A percentile compares a stretch with the other conserved stretches of the same genome.
phyloP scores from a whole-genome alignment of 306 rosid species.

The Neltuma alba region DNA sequence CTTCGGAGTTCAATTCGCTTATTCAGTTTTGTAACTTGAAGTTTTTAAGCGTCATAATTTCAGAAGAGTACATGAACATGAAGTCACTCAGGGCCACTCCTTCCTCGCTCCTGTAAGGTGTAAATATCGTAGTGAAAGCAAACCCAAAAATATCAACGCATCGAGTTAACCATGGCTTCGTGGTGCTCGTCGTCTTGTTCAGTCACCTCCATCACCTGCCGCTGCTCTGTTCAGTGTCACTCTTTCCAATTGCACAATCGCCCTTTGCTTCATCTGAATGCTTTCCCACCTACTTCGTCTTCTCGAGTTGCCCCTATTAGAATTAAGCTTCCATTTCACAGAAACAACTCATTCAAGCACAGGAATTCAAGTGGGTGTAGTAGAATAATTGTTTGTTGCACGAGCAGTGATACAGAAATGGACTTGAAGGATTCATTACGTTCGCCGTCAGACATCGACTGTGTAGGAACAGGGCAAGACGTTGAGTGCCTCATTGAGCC shows the following conservation, averaged over 20 bases:
- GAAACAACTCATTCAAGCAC: not conserved
- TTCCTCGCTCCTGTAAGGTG: too few species aligned
- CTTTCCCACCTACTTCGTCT: constrained; percentile 29
- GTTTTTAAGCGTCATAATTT: not conserved
- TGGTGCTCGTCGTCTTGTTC: constrained; percentile 37
- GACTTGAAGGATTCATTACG: constrained; percentile 35
- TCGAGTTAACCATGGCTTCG: constrained; percentile 30
- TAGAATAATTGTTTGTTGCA: constrained; percentile 29
- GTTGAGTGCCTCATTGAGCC: constrained; percentile 51
- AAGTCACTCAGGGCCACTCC: not conserved
- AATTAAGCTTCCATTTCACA: constrained; percentile 34
- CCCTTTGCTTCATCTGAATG: constrained; percentile 1
- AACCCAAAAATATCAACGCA: not conserved
- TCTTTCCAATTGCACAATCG: constrained; percentile 6
- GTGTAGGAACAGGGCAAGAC: constrained; percentile 73
- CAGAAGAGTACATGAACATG: not conserved
- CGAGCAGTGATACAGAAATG: constrained; percentile 32
- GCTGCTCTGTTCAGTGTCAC: constrained; percentile 7
- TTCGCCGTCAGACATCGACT: constrained; percentile 41
- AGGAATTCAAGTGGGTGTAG: not conserved
- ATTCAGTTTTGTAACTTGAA: not conserved
- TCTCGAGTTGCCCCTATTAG: constrained; percentile 9
- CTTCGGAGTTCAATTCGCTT: not conserved
- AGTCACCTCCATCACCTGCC: not conserved
- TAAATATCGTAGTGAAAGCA: not conserved